Evolutionary conservation across 495 filamentous ascomycete genomes (phyloP).

Genomic region (Tuber umbilicatum): DNA sequence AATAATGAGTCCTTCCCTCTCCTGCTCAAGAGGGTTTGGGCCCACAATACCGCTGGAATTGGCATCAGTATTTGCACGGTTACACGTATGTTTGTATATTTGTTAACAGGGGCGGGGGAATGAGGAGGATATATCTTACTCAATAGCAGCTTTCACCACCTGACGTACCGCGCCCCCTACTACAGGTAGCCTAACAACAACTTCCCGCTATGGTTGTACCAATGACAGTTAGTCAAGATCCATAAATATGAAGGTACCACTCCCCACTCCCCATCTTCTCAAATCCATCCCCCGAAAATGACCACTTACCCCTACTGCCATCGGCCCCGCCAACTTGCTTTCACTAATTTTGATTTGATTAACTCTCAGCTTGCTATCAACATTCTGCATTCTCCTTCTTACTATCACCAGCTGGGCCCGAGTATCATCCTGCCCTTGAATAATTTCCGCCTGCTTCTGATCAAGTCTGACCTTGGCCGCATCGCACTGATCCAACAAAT

Average conservation of each 20-base stretch:
- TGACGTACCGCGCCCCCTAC: neutral
- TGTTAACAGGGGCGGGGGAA: neutral
- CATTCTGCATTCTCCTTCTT: neutral
- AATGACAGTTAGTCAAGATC: neutral
- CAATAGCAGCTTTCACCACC: neutral
- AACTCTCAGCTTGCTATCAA: neutral
- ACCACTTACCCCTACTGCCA: conserved; percentile 1
- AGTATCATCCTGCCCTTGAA: neutral
- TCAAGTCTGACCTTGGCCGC: neutral
- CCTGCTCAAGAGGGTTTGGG: neutral
- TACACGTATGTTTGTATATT: neutral
- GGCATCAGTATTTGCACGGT: neutral
- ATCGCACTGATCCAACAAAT: neutral
- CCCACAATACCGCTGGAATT: neutral
- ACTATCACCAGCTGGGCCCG: neutral
- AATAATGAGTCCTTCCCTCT: neutral
- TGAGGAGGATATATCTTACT: neutral
- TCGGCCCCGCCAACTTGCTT: neutral
- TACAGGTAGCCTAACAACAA: neutral
- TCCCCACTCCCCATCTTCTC: neutral
- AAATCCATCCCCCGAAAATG: neutral
- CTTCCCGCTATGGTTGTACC: neutral
- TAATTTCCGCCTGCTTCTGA: neutral
- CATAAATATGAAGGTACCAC: neutral
- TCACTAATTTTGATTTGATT: neutral